Evolutionary conservation across 805 yeast genomes (phyloP).

Genomic region (Ogataea parapolymorpha): DNA sequence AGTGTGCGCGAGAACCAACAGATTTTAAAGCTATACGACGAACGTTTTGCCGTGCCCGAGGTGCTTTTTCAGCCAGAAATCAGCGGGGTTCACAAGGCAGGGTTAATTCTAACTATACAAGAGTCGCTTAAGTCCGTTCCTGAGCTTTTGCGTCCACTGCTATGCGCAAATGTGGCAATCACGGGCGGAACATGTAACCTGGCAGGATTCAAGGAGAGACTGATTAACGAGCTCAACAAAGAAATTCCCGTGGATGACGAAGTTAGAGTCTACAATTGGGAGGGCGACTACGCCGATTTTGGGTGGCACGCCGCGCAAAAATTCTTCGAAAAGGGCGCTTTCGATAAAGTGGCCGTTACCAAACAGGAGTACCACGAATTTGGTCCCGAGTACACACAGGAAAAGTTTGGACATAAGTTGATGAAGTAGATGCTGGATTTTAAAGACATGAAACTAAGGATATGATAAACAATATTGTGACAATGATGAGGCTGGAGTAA

Average conservation of each 20-base stretch:
- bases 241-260: slow-evolving; percentile 73
- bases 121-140: slow-evolving; percentile 72
- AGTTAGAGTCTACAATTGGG: slow-evolving; percentile 43
- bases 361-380: slow-evolving; percentile 82
- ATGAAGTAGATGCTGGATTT: slow-evolving; percentile 8
- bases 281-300: slow-evolving; percentile 37
- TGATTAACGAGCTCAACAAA: slow-evolving; percentile 57
- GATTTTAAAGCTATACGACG: slow-evolving; percentile 68
- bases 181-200: slow-evolving; percentile 81
- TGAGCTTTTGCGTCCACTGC: slow-evolving; percentile 65
- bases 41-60: slow-evolving; percentile 86
- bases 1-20: slow-evolving; percentile 37
- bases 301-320: slow-evolving; percentile 54
- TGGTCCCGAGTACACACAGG: slow-evolving; percentile 50
- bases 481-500: slow-evolving; percentile 38
- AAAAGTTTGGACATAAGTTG: slow-evolving; percentile 29
- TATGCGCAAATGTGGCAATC: slow-evolving; percentile 73
- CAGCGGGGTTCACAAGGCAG: slow-evolving; percentile 73
- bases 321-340: slow-evolving; percentile 45
- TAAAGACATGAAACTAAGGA: slow-evolving; percentile 31
- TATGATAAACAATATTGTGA: slow-evolving; percentile 41
- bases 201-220: slow-evolving; percentile 61
- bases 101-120: slow-evolving; percentile 66
- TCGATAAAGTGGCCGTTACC: slow-evolving; percentile 56
- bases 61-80: slow-evolving; percentile 81